Conservation (phyloP, 2,329 filamentous ascomycete species). For the Microsporum canis region DNA sequence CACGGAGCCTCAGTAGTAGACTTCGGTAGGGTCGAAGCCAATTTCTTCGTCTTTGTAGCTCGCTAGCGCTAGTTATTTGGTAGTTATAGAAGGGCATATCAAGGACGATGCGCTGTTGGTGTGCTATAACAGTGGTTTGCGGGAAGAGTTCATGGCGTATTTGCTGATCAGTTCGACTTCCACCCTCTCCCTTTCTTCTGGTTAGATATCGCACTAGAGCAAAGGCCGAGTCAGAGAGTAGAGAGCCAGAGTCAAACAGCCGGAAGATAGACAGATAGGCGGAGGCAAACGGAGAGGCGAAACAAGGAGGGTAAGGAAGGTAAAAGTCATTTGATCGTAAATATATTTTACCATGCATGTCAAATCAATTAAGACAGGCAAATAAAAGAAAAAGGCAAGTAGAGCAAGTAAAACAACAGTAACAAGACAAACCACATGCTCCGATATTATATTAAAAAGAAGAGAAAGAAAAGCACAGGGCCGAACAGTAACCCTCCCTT, state of each 20-base stretch:
- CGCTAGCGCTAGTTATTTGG: not conserved
- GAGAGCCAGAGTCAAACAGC: not conserved
- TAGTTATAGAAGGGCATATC: no score
- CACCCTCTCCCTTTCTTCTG: not conserved
- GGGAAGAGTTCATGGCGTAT: not conserved
- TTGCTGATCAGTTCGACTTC: not conserved
- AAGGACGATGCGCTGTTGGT: not conserved
- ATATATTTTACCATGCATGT: not conserved
- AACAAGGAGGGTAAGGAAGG: not conserved
- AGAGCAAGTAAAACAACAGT: not conserved
- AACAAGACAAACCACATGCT: constrained; percentile 2
- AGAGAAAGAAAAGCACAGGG: not conserved
- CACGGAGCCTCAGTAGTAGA: not conserved
- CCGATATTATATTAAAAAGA: not conserved
- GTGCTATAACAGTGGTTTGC: not conserved
- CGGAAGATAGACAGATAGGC: not conserved
- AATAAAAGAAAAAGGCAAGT: not conserved
- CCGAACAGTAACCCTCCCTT: not conserved
- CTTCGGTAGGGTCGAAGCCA: not conserved
- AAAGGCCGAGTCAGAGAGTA: not conserved
- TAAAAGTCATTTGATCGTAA: not conserved
- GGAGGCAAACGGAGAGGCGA: not conserved
- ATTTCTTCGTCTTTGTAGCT: not conserved
- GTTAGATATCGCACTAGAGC: not conserved
- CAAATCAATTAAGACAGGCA: not conserved